Evolutionary conservation across 140 eudicot genomes (phyloP), one percentile per base, ranked within the genome.

Genomic region (Ambrosia hybrid): DNA sequence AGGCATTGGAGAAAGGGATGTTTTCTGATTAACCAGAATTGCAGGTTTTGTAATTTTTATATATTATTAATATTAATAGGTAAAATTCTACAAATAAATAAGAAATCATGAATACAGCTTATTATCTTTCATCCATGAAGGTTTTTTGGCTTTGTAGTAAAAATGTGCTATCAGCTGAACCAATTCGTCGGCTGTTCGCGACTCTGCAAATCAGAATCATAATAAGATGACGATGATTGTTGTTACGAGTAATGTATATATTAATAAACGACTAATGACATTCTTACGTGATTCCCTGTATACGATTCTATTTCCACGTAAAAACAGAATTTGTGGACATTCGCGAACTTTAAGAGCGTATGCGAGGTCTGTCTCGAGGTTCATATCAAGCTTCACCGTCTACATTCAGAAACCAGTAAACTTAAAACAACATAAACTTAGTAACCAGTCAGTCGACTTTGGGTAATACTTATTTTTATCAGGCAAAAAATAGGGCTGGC

Each of bases 371-470:
- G 83, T 91, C 87, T 95, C 97, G 11, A 95, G 84, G 84, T 95
- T 95, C 82, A 86, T 88, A 74, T 95, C 97, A 59, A 95, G 76
- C 82, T 95, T 95, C 33, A 95, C 96, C 0, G 97, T 88, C 99
- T 95, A 84, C 76, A 72, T 34, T 77, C 37, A 71, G 56, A 55
- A 67, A 43, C 51, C 9, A 53, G 45, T 6, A 64, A 37, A 15
- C 1, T 67, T 53, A 66, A 17, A 39, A n/a, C 6, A 7, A 33
- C 51, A 10, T 6, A 39, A 63, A 45, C 36, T 7, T 3, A 4
- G 8, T 63, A 13, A 51, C 12, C 7, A 38, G 64, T n/a, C 8
- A 6, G 51, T 41, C 8, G 30, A 55, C 41, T 2, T 43, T 16
- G 55, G 52, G 55, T 41, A 9, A 65, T 8, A 9, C 17, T 16